Percentiles rank a stretch among this genome's conserved stretches.
phyloP scores from a whole-genome alignment of 306 rosid species.

The Coriaria nepalensis region DNA sequence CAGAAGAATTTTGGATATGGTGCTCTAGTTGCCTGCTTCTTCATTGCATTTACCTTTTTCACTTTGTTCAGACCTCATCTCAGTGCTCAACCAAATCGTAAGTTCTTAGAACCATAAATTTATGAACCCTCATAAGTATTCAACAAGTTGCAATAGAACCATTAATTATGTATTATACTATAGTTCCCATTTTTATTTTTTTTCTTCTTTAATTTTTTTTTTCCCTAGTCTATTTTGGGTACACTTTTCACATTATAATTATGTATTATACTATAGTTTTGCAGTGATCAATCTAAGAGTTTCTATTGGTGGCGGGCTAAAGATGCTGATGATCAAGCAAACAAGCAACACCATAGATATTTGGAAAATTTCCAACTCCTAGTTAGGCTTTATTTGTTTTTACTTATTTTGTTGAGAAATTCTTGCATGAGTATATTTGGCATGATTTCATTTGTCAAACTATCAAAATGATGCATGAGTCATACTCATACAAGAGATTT shows the following conservation, averaged over 20 bases:
- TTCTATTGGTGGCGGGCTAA: constrained; percentile 28
- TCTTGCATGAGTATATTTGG: no score
- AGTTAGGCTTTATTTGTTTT: no score
- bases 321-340: constrained; percentile 42
- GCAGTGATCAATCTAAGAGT: constrained; percentile 52
- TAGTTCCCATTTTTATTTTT: no score
- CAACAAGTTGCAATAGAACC: no score
- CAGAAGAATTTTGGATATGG: constrained; percentile 66
- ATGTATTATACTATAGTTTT: no score
- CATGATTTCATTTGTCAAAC: no score
- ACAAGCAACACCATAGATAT: constrained; percentile 16
- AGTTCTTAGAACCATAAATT: constrained; percentile 17
- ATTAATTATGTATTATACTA: no score
- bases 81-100: constrained; percentile 48
- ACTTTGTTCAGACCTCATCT: constrained; percentile 55
- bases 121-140: no score
- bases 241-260: constrained; percentile 2
- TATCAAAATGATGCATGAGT: no score
- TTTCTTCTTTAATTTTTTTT: not conserved
- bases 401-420: no score
- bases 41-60: constrained; percentile 44
- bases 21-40: constrained; percentile 50
- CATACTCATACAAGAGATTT: no score
- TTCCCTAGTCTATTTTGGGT: not conserved
- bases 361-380: constrained; percentile 2